These are phyloP conservation scores for Schizophyllum amplum DNA, from an alignment of 1,284 basidiomycete species.

Conservation along the genomic window DNA sequence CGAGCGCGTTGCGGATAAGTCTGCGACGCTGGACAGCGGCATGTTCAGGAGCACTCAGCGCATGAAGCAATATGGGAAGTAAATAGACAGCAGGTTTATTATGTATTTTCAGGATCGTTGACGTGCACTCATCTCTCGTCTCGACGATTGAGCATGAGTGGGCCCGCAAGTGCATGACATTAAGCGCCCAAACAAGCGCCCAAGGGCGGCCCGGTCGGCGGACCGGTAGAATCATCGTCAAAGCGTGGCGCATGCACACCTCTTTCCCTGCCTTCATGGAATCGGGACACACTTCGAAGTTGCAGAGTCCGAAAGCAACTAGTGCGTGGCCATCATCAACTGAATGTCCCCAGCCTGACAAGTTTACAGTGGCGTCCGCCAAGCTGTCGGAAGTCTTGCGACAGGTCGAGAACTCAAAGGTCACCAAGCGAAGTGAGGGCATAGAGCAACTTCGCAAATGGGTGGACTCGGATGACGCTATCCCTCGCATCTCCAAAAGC, in stretches of 20 bases:
- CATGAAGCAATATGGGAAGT: constrained; percentile 30
- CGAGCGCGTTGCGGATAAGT: constrained; percentile 60
- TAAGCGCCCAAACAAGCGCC: not conserved
- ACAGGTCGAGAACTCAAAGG: not conserved
- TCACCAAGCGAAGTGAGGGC: not conserved
- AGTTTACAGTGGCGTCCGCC: not conserved
- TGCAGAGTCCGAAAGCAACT: not conserved
- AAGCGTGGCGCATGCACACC: not conserved
- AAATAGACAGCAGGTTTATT: too few species aligned
- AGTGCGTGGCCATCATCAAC: not conserved
- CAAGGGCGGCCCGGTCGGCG: too few species aligned
- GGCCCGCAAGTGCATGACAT: too few species aligned
- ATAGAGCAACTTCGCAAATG: not conserved
- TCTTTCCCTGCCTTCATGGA: not conserved
- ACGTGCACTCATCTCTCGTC: too few species aligned
- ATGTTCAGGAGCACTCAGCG: constrained; percentile 62
- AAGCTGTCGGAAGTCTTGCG: not conserved
- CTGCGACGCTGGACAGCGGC: constrained; percentile 50
- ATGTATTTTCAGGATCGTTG: too few species aligned
- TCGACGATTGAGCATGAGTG: too few species aligned
- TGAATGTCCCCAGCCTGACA: not conserved
- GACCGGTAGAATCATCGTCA: not conserved
- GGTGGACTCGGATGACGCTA: not conserved
- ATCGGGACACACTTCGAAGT: not conserved
- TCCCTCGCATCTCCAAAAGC: not conserved